Percentiles rank a stretch among this genome's conserved stretches.
Conservation (phyloP, 495 filamentous ascomycete genomes). For the Podospora appendiculata region DNA sequence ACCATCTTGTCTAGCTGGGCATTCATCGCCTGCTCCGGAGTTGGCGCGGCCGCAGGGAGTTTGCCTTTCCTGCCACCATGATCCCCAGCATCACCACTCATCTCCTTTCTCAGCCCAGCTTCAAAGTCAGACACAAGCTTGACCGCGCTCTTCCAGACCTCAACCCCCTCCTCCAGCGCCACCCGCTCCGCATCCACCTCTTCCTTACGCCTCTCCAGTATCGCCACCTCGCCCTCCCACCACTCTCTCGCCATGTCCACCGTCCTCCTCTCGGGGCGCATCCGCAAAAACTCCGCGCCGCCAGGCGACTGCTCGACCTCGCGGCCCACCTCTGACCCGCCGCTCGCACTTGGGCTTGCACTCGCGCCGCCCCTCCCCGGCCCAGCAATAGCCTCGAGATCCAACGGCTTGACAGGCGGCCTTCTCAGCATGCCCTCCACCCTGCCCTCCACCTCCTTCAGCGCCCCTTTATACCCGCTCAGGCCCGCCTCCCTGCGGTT, state of each 20-base stretch:
- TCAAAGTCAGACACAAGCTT: slow-evolving; percentile 63
- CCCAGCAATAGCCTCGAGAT: slow-evolving; percentile 27
- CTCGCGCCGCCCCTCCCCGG: background rate
- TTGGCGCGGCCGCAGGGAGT: background rate
- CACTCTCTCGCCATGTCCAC: slow-evolving; percentile 69
- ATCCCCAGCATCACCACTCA: slow-evolving; percentile 27
- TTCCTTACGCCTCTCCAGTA: slow-evolving; percentile 48
- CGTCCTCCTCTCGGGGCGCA: slow-evolving; percentile 64
- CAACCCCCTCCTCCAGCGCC: slow-evolving; percentile 77
- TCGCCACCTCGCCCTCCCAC: slow-evolving; percentile 59
- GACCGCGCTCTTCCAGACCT: slow-evolving; percentile 69
- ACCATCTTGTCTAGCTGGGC: slow-evolving; percentile 50
- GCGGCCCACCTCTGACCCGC: background rate
- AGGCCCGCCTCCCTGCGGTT: slow-evolving; percentile 49
- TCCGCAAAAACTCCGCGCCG: slow-evolving; percentile 40
- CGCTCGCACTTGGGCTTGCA: slow-evolving; percentile 15
- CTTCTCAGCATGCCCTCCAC: slow-evolving; percentile 65
- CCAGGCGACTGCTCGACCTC: slow-evolving; percentile 10
- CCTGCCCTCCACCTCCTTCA: slow-evolving; percentile 70
- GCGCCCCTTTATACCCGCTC: slow-evolving; percentile 42
- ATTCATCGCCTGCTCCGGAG: slow-evolving; percentile 28
- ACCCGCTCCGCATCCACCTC: slow-evolving; percentile 59
- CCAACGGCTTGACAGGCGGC: slow-evolving; percentile 40
- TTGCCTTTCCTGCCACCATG: slow-evolving; percentile 14
- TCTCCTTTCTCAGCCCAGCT: slow-evolving; percentile 46